Evolutionary conservation across 495 filamentous ascomycete genomes (phyloP).

Genomic region (Xanthoparmelia taractica): DNA sequence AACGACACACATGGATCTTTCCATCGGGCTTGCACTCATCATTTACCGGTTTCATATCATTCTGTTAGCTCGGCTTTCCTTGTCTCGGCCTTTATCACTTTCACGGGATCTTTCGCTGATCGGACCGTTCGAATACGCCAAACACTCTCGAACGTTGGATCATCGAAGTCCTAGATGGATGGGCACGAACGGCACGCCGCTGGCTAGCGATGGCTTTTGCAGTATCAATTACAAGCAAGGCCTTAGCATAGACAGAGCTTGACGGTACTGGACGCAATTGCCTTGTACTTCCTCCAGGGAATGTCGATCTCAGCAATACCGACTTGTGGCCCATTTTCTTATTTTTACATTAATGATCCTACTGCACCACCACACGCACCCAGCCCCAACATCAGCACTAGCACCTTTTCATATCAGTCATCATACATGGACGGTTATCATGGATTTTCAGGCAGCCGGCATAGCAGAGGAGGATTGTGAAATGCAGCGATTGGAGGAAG

Average conservation of each 20-base stretch:
- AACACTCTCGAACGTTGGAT: slow-evolving; percentile 11
- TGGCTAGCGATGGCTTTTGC: slow-evolving; percentile 18
- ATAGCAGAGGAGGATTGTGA: slow-evolving; percentile 6
- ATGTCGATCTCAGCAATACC: slow-evolving; percentile 14
- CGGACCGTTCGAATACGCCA: slow-evolving; percentile 12
- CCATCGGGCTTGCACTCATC: slow-evolving; percentile 7
- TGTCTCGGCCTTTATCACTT: slow-evolving; percentile 22
- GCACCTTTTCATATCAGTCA: slow-evolving; percentile 8
- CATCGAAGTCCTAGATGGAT: background rate
- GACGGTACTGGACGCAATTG: slow-evolving; percentile 8
- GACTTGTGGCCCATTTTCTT: slow-evolving; percentile 16
- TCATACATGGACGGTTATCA: slow-evolving; percentile 6
- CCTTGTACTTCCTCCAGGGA: background rate
- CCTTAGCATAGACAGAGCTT: slow-evolving; percentile 16
- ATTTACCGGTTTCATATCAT: slow-evolving; percentile 18
- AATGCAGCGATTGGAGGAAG: slow-evolving; percentile 13
- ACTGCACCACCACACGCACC: slow-evolving; percentile 19
- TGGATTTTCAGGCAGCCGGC: slow-evolving; percentile 4
- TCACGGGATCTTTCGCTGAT: slow-evolving; percentile 12
- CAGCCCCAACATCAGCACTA: slow-evolving; percentile 5
- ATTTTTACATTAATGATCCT: slow-evolving; percentile 16
- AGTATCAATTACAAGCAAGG: slow-evolving; percentile 12
- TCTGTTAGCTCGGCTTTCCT: slow-evolving; percentile 15
- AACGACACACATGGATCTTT: slow-evolving; percentile 18
- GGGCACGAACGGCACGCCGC: slow-evolving; percentile 26